phyloP scores from a whole-genome alignment of 345 rosid species.

The Moricandia moricandioides region DNA sequence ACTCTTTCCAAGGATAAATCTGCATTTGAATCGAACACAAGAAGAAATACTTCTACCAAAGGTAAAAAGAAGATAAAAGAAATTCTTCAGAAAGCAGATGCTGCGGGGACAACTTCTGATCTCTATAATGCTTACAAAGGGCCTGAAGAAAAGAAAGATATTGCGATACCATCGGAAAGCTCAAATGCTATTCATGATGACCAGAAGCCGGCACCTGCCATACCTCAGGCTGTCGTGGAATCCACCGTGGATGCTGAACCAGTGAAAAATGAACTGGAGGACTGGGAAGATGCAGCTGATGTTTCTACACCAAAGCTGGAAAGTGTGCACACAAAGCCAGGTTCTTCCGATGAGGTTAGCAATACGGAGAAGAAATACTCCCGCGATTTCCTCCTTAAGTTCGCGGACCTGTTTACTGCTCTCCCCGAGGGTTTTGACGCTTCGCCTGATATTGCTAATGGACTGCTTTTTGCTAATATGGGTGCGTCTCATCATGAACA shows the following conservation, averaged over 20 bases:
- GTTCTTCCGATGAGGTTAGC: constrained; percentile 33
- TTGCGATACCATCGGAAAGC: constrained; percentile 33
- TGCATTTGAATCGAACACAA: constrained; percentile 41
- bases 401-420: constrained; percentile 59
- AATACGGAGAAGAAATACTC: constrained; percentile 73
- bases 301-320: constrained; percentile 76
- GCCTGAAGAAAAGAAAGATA: constrained; percentile 78
- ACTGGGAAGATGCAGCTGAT: constrained; percentile 99
- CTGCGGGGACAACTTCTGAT: constrained; percentile 81
- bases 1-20: constrained; percentile 53
- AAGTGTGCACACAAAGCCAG: constrained; percentile 32
- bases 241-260: constrained; percentile 37
- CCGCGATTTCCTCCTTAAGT: constrained; percentile 86
- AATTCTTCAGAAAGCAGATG: constrained; percentile 85
- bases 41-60: constrained; percentile 43
- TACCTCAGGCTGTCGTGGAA: constrained; percentile 11
- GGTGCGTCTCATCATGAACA: constrained; percentile 50
- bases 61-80: constrained; percentile 67
- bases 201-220: constrained; percentile 25
- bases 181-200: constrained; percentile 21
- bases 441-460: constrained; percentile 49
- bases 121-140: constrained; percentile 88
- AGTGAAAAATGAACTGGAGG: constrained; percentile 73
- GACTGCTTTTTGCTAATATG: constrained; percentile 38
- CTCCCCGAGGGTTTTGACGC: constrained; percentile 68